phyloP scores from a whole-genome alignment of 2,329 filamentous ascomycete species.

The Fusarium luffae region DNA sequence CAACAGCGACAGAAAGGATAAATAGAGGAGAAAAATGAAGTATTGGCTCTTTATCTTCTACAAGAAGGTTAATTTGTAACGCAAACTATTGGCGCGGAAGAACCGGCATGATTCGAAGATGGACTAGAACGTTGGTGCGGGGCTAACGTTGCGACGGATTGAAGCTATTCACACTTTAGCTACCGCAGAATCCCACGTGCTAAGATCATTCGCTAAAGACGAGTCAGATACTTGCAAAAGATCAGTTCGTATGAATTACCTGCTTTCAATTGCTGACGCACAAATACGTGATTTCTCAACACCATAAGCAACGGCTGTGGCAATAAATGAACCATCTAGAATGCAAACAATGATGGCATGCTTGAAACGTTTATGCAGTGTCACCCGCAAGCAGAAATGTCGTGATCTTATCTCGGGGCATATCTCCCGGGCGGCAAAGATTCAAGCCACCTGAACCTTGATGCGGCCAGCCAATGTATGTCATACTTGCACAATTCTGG shows the following conservation, averaged over 20 bases:
- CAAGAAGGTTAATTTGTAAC: not conserved
- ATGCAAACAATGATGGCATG: not conserved
- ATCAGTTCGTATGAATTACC: no score
- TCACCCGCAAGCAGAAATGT: slow-evolving; percentile 18
- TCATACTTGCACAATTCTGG: slow-evolving; percentile 12
- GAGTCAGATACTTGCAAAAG: not conserved
- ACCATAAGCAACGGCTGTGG: not conserved
- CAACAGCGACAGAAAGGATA: no score
- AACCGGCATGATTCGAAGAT: not conserved
- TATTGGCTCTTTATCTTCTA: no score
- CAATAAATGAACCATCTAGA: not conserved
- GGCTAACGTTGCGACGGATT: not conserved
- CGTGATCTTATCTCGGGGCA: slow-evolving; percentile 35
- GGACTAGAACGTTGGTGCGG: not conserved
- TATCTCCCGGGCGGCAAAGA: slow-evolving; percentile 12
- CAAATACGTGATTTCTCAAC: not conserved
- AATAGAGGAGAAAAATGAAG: no score
- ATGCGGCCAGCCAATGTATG: slow-evolving; percentile 5
- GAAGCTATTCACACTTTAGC: not conserved
- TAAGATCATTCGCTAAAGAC: not conserved
- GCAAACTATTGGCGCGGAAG: not conserved
- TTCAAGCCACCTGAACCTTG: slow-evolving; percentile 7
- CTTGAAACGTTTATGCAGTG: slow-evolving; percentile 1
- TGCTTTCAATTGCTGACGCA: not conserved
- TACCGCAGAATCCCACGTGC: not conserved